phyloP scores from a whole-genome alignment of 1,284 basidiomycete species.

The Phaffia rhodozyma region DNA sequence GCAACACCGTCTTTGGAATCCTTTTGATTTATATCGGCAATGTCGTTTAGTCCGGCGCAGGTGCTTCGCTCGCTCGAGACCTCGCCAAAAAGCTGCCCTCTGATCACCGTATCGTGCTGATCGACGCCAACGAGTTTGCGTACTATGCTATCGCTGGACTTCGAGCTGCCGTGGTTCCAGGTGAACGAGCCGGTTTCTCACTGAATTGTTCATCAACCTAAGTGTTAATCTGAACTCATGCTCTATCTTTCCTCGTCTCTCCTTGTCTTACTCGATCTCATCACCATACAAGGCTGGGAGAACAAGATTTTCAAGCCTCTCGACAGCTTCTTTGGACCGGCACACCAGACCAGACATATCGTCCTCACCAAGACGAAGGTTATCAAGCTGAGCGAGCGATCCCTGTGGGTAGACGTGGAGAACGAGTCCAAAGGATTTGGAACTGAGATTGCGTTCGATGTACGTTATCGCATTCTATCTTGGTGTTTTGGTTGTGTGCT shows the following conservation, averaged over 20 bases:
- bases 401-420: conserved; percentile 30
- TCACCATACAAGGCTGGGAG: conserved; percentile 32
- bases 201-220: neutral
- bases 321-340: conserved; percentile 29
- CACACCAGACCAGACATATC: conserved; percentile 26
- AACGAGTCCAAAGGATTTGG: conserved; percentile 29
- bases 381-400: conserved; percentile 28
- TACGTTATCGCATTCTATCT: conserved; percentile 20
- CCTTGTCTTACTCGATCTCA: neutral
- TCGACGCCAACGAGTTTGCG: conserved; percentile 33
- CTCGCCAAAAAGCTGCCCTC: conserved; percentile 30
- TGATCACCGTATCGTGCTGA: conserved; percentile 35
- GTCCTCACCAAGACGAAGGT: conserved; percentile 27
- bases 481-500: neutral
- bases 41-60: conserved; percentile 26
- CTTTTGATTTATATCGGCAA: neutral
- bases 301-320: conserved; percentile 29
- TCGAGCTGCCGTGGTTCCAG: conserved; percentile 35
- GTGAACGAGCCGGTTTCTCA: conserved; percentile 21
- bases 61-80: conserved; percentile 27
- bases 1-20: neutral
- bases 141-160: conserved; percentile 34
- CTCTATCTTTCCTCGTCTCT: too few species aligned
- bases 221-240: neutral
- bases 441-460: conserved; percentile 32